Conservation (phyloP, 2,329 filamentous ascomycete species). For the Trichophyton simii region DNA sequence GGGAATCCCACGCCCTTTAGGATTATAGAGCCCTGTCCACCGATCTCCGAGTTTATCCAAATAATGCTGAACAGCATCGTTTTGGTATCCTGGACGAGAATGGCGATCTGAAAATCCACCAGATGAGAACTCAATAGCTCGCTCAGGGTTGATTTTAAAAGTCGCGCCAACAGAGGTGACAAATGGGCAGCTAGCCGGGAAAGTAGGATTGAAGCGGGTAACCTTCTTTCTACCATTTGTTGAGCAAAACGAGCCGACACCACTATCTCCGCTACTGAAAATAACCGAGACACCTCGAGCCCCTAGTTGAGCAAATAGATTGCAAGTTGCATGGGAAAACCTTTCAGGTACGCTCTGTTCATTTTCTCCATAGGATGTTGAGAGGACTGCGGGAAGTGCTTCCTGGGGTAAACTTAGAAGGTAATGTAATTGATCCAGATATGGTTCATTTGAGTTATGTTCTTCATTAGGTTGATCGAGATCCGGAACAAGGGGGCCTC, state of each 20-base stretch:
- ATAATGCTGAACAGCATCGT: conserved; percentile 34
- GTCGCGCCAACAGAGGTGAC: conserved; percentile 53
- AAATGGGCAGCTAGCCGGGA: conserved; percentile 49
- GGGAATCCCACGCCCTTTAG: conserved; percentile 46
- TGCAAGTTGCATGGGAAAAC: conserved; percentile 51
- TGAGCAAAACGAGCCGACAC: conserved; percentile 43
- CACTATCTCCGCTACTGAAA: conserved; percentile 50
- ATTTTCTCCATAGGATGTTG: conserved; percentile 57
- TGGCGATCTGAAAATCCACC: conserved; percentile 40
- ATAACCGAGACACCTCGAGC: conserved; percentile 55
- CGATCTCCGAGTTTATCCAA: conserved; percentile 29
- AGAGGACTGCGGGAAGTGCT: conserved; percentile 51
- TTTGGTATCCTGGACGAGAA: conserved; percentile 37
- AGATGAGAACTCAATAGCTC: conserved; percentile 41
- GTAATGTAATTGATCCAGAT: conserved; percentile 50
- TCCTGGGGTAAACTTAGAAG: conserved; percentile 43
- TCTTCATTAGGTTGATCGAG: conserved; percentile 27
- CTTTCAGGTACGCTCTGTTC: conserved; percentile 49
- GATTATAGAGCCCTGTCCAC: conserved; percentile 38
- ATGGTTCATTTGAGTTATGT: conserved; percentile 51
- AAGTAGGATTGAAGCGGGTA: conserved; percentile 41
- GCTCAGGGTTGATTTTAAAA: conserved; percentile 41
- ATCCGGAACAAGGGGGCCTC: conserved; percentile 40
- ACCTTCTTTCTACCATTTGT: conserved; percentile 43
- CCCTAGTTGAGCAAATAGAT: conserved; percentile 52